phyloP scores from a whole-genome alignment of 2,329 filamentous ascomycete genomes.

The Colletotrichum zoysiae region DNA sequence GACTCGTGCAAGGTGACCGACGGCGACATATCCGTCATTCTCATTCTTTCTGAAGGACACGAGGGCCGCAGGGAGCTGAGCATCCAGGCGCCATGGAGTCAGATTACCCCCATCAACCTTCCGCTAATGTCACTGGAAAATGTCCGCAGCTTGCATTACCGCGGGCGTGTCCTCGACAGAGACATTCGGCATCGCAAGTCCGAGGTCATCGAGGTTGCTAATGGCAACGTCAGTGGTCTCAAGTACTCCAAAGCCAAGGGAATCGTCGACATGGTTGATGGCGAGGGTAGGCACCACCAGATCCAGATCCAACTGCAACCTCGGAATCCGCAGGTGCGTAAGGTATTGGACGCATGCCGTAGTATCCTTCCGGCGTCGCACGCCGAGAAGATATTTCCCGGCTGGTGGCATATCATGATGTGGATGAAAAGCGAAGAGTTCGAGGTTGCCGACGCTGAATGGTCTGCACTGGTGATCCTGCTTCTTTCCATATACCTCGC shows the following conservation, averaged over 20 bases:
- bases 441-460: conserved; percentile 69
- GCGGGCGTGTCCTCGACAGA: conserved; percentile 63
- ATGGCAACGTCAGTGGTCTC: conserved; percentile 65
- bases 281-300: conserved; percentile 72
- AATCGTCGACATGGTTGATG: conserved; percentile 75
- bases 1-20: conserved; percentile 81
- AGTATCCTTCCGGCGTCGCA: conserved; percentile 72
- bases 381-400: conserved; percentile 72
- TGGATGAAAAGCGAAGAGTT: conserved; percentile 71
- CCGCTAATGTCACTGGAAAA: conserved; percentile 72
- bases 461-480: conserved; percentile 75
- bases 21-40: conserved; percentile 74
- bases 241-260: conserved; percentile 70
- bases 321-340: conserved; percentile 70
- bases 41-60: conserved; percentile 76
- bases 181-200: conserved; percentile 63
- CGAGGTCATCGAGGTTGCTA: conserved; percentile 60
- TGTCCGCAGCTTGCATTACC: conserved; percentile 69
- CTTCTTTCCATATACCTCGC: conserved; percentile 74
- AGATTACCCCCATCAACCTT: conserved; percentile 74
- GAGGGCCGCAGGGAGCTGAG: conserved; percentile 76
- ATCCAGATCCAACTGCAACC: conserved; percentile 77
- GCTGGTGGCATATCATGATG: conserved; percentile 80
- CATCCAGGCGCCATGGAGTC: conserved; percentile 81
- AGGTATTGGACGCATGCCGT: conserved; percentile 71